Conservation (phyloP, 192 early-diverging fungal species). For the Backusella tarrabulga region DNA sequence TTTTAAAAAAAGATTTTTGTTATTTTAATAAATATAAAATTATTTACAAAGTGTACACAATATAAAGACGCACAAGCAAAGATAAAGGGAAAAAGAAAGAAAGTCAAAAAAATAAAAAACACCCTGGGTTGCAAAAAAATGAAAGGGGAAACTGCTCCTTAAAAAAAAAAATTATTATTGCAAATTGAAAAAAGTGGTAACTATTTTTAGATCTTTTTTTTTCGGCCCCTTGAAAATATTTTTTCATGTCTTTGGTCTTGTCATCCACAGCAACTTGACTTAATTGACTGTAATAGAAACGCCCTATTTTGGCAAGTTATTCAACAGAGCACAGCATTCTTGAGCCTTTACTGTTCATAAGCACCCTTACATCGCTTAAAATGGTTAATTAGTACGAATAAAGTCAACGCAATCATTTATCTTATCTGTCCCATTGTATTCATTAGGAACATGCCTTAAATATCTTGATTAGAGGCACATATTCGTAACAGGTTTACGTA, state of each 20-base stretch:
- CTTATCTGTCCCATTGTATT: too few species aligned
- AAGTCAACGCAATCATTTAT: too few species aligned
- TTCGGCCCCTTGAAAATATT: background rate
- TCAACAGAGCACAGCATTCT: too few species aligned
- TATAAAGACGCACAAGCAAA: background rate
- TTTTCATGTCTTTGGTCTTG: background rate
- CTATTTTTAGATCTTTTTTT: background rate
- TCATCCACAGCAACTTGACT: constrained; percentile 19
- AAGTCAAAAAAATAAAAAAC: background rate
- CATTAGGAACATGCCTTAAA: too few species aligned
- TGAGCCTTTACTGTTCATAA: too few species aligned
- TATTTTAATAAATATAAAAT: background rate
- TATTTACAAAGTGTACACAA: background rate
- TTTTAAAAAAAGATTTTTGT: background rate
- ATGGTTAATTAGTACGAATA: too few species aligned
- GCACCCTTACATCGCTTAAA: too few species aligned
- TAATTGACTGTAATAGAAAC: background rate
- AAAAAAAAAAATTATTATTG: too few species aligned
- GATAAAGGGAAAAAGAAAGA: background rate
- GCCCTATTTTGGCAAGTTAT: too few species aligned
- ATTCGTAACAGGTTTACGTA: too few species aligned
- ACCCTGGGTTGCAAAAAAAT: background rate
- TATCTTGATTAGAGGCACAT: too few species aligned
- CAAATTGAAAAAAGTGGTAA: background rate
- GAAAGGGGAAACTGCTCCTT: too few species aligned